Percentiles rank a stretch among this genome's conserved stretches.
phyloP scores from a whole-genome alignment of 2,329 filamentous ascomycete species.

The Ascochyta koolunga region DNA sequence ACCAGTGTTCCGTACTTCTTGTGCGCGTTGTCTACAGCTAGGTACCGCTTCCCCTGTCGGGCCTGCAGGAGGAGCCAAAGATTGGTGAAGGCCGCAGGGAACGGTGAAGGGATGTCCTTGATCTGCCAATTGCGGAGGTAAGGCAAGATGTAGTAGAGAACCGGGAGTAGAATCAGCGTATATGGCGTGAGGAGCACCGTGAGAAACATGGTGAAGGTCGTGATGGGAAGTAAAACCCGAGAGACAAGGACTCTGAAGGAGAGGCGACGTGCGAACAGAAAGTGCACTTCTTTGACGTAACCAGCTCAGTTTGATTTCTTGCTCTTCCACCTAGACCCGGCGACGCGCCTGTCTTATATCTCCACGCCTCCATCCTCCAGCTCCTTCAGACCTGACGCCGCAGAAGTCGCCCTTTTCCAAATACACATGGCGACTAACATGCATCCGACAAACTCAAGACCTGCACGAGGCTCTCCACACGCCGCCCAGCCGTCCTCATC shows the following conservation, averaged over 20 bases:
- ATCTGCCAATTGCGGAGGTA: constrained; percentile 65
- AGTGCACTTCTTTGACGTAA: constrained; percentile 9
- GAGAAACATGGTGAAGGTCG: constrained; percentile 35
- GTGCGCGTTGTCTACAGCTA: constrained; percentile 74
- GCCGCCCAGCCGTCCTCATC: constrained; percentile 6
- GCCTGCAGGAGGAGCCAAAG: constrained; percentile 74
- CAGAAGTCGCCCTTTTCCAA: neutral
- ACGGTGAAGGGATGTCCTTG: constrained; percentile 64
- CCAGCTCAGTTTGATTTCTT: neutral
- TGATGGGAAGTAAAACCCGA: constrained; percentile 1
- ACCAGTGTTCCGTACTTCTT: constrained; percentile 79
- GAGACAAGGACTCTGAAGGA: neutral
- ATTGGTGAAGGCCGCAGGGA: constrained; percentile 72
- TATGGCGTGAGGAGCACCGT: constrained; percentile 53
- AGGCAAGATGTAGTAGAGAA: constrained; percentile 64
- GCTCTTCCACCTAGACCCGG: neutral
- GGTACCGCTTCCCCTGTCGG: constrained; percentile 64
- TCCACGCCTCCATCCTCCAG: neutral
- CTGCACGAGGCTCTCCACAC: constrained; percentile 17
- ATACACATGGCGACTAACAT: neutral
- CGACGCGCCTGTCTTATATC: constrained; percentile 11
- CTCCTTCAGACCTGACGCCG: neutral
- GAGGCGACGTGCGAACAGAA: constrained; percentile 10
- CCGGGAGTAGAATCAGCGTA: constrained; percentile 55
- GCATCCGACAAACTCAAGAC: constrained; percentile 16